Evolutionary conservation across 768 basidiomycete species (phyloP).

Genomic region (Tulasnella sp.): DNA sequence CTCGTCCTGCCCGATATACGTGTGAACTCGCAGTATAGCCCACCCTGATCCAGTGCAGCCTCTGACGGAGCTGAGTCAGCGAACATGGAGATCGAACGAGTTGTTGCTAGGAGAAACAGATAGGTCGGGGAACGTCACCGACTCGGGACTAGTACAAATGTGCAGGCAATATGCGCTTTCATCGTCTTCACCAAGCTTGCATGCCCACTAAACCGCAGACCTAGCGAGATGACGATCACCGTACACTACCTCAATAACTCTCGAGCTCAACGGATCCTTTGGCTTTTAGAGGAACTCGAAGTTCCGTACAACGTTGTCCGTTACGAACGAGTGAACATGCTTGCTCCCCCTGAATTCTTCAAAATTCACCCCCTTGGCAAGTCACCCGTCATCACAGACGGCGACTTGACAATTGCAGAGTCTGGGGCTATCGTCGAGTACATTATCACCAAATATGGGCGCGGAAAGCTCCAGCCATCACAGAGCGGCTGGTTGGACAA

Average conservation of each 20-base stretch:
- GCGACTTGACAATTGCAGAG: slow-evolving; percentile 49
- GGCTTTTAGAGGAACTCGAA: slow-evolving; percentile 54
- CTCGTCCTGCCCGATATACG: neutral
- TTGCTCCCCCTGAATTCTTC: slow-evolving; percentile 47
- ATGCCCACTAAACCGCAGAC: neutral
- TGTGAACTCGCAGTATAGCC: neutral
- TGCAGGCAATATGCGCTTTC: neutral
- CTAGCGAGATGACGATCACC: slow-evolving; percentile 16
- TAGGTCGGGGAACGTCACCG: neutral
- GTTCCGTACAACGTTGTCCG: slow-evolving; percentile 51
- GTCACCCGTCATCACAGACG: slow-evolving; percentile 54
- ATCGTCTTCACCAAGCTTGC: neutral
- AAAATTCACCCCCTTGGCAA: slow-evolving; percentile 52
- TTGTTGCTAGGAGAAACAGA: neutral
- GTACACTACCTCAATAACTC: slow-evolving; percentile 40
- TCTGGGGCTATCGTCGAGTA: slow-evolving; percentile 55
- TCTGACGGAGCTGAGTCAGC: neutral
- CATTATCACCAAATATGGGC: slow-evolving; percentile 49
- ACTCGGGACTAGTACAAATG: neutral
- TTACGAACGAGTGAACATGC: slow-evolving; percentile 45
- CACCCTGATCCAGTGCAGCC: neutral
- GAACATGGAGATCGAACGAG: neutral
- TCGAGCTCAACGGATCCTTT: slow-evolving; percentile 42
- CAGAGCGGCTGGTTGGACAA: slow-evolving; percentile 34
- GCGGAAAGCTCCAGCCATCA: slow-evolving; percentile 36